A percentile compares a stretch with the other conserved stretches of the same genome.
Conservation (phyloP, 129 eudicot genomes). For the Artemisia tridentata region DNA sequence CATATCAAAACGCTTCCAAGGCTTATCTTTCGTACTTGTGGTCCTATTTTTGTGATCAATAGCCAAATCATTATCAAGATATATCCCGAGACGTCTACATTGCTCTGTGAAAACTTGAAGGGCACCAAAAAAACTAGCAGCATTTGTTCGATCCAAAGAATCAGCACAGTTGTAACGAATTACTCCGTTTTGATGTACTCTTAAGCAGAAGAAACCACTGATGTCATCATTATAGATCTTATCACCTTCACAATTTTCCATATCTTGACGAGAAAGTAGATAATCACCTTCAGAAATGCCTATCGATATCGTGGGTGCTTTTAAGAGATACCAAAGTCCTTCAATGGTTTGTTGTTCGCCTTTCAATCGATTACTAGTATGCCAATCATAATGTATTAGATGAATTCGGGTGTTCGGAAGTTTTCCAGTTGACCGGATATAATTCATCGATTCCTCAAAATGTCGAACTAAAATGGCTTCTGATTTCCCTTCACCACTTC, state of each 20-base stretch:
- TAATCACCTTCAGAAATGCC: constrained; percentile 90
- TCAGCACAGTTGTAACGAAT: constrained; percentile 94
- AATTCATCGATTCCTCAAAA: constrained; percentile 75
- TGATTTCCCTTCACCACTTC: constrained; percentile 85
- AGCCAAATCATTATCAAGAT: constrained; percentile 78
- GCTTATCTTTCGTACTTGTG: constrained; percentile 71
- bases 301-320: constrained; percentile 77
- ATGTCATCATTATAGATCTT: constrained; percentile 53
- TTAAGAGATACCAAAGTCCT: constrained; percentile 91
- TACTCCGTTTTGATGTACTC: constrained; percentile 84
- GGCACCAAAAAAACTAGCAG: constrained; percentile 92
- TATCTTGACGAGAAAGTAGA: constrained; percentile 60
- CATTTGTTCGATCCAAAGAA: constrained; percentile 93
- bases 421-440: constrained; percentile 65
- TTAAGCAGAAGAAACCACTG: constrained; percentile 71
- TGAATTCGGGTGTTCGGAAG: constrained; percentile 68
- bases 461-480: constrained; percentile 85
- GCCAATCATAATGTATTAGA: constrained; percentile 91
- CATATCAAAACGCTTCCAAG: constrained; percentile 96
- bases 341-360: constrained; percentile 92
- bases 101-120: constrained; percentile 91
- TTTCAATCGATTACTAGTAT: constrained; percentile 68
- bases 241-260: constrained; percentile 64
- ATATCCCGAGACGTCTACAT: constrained; percentile 83
- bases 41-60: constrained; percentile 46